Conservation (phyloP, 176 grass and related monocot genomes). For the Raddia guianensis region DNA sequence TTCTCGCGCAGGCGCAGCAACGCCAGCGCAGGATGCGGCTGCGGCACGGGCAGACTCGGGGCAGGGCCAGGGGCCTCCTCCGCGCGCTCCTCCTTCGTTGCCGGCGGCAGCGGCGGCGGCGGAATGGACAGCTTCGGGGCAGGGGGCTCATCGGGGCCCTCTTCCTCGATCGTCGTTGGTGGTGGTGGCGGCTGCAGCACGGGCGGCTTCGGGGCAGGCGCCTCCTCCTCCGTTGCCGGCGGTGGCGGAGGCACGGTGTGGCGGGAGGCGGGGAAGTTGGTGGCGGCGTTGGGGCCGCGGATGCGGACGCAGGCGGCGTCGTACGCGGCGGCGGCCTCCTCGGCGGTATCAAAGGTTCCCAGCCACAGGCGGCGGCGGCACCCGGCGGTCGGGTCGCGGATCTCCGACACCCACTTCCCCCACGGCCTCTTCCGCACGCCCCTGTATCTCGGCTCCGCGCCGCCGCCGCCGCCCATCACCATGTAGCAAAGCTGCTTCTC, state of each 20-base stretch:
- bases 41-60: slow-evolving; percentile 28
- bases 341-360: slow-evolving; percentile 74
- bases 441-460: slow-evolving; percentile 21
- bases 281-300: slow-evolving; percentile 36
- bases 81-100: not conserved
- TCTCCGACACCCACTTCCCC: slow-evolving; percentile 74
- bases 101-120: not conserved
- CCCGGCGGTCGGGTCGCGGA: slow-evolving; percentile 53
- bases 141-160: too few relatives aligned
- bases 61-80: not conserved
- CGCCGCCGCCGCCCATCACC: not conserved
- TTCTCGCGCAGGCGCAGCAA: slow-evolving; percentile 27
- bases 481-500: not conserved
- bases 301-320: slow-evolving; percentile 58
- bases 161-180: too few relatives aligned
- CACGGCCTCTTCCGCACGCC: slow-evolving; percentile 68
- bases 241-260: not conserved
- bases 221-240: not conserved
- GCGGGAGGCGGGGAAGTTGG: slow-evolving; percentile 27
- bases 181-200: too few relatives aligned
- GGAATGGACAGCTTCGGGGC: too few relatives aligned
- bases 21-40: slow-evolving; percentile 17
- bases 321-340: slow-evolving; percentile 70
- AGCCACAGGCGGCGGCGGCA: slow-evolving; percentile 71
- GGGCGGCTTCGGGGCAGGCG: too few relatives aligned